These are phyloP conservation scores for Prunus dulcis DNA, from an alignment of 306 rosid species.

Conservation along the genomic window DNA sequence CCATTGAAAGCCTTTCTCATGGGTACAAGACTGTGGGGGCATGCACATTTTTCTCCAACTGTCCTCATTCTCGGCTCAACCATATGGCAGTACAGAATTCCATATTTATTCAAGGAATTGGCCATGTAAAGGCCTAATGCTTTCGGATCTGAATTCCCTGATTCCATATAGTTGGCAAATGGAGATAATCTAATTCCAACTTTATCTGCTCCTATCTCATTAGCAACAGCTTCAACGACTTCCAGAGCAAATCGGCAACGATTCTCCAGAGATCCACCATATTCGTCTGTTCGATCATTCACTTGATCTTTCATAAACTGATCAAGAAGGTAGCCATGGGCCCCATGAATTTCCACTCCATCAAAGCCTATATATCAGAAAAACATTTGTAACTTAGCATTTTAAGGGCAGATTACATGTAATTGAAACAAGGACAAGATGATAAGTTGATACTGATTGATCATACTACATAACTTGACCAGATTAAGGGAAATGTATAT, in stretches of 20 bases:
- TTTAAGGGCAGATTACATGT: no score
- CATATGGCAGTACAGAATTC: slow-evolving; percentile 49
- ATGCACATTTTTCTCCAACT: slow-evolving; percentile 12
- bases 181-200: slow-evolving; percentile 68
- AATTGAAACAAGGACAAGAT: no score
- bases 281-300: slow-evolving; percentile 17
- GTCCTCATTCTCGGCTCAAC: slow-evolving; percentile 63
- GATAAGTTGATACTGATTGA: no score
- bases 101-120: slow-evolving; percentile 26
- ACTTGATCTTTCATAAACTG: not conserved
- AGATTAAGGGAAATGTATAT: no score
- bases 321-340: not conserved
- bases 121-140: slow-evolving; percentile 49
- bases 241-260: slow-evolving; percentile 53
- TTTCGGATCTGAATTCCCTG: slow-evolving; percentile 51
- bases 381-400: not conserved
- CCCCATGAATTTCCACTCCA: not conserved
- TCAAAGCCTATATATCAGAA: not conserved
- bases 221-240: slow-evolving; percentile 38
- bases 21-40: slow-evolving; percentile 30
- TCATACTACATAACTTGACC: no score
- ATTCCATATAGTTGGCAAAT: slow-evolving; percentile 38
- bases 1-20: slow-evolving; percentile 42
- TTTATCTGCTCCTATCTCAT: slow-evolving; percentile 49
- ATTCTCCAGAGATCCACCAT: slow-evolving; percentile 42